Evolutionary conservation across 208 protist species (phyloP).

Genomic region (Acanthamoeba sp.): DNA sequence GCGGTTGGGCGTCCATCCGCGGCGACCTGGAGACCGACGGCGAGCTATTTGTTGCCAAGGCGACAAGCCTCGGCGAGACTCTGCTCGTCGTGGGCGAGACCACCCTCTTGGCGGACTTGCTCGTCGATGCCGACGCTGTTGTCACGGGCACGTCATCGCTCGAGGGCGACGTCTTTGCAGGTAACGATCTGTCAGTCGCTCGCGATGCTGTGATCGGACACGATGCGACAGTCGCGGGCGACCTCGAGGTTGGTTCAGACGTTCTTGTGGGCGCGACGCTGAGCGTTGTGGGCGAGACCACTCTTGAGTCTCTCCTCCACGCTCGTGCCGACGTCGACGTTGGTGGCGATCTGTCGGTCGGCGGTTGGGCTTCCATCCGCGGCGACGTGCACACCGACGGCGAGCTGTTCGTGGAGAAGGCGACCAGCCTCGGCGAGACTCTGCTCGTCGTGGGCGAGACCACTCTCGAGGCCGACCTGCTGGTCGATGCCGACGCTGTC

Average conservation of each 20-base stretch:
- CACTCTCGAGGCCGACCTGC: not conserved
- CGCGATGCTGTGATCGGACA: not conserved
- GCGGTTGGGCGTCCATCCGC: too few species aligned
- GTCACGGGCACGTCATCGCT: not conserved
- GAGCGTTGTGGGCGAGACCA: not conserved
- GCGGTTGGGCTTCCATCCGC: not conserved
- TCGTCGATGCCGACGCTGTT: not conserved
- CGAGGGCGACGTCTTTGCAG: not conserved
- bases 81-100: not conserved
- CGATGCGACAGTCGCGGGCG: not conserved
- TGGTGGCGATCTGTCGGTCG: not conserved
- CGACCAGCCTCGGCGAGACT: not conserved
- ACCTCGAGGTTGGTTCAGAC: not conserved
- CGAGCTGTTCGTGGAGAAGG: not conserved
- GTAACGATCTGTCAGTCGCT: not conserved
- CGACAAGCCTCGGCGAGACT: not conserved
- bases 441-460: not conserved
- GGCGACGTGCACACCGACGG: not conserved
- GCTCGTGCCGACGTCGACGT: not conserved
- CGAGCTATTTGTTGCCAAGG: not conserved
- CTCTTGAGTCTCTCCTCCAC: not conserved
- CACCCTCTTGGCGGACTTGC: not conserved
- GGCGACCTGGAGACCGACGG: constrained; percentile 6
- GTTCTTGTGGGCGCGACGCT: not conserved
- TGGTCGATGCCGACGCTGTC: not conserved